These are phyloP conservation scores for Ascochyta clinopodiicola DNA, from an alignment of 2,329 filamentous ascomycete genomes.

Conservation along the genomic window DNA sequence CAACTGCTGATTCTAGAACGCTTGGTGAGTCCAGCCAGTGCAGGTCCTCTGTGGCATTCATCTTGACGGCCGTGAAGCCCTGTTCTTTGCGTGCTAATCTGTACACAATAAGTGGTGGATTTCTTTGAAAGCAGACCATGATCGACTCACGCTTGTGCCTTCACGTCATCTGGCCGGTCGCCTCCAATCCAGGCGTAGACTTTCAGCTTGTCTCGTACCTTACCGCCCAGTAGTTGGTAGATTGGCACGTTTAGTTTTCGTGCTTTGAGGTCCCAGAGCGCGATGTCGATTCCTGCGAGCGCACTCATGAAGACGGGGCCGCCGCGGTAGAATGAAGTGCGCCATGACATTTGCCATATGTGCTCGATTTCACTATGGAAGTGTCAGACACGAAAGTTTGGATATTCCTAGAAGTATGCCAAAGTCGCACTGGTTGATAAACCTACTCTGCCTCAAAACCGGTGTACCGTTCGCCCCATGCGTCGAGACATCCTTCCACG, in stretches of 20 bases:
- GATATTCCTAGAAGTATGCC: neutral
- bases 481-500: conserved; percentile 75
- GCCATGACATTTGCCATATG: conserved; percentile 78
- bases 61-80: conserved; percentile 73
- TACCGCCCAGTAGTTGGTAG: conserved; percentile 76
- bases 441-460: conserved; percentile 74
- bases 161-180: conserved; percentile 72
- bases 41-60: conserved; percentile 80
- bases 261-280: conserved; percentile 79
- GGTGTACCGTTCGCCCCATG: conserved; percentile 66
- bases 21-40: conserved; percentile 78
- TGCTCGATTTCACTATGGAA: conserved; percentile 73
- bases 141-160: conserved; percentile 62
- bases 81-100: conserved; percentile 65
- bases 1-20: conserved; percentile 67
- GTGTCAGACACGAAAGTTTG: neutral
- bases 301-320: conserved; percentile 83
- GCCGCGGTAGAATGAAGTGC: conserved; percentile 75
- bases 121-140: neutral
- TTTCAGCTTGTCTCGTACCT: conserved; percentile 71
- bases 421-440: neutral
- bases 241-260: conserved; percentile 70
- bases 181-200: conserved; percentile 84
- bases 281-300: conserved; percentile 78
- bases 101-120: neutral